Conservation (phyloP, 768 basidiomycete genomes). For the Hydnum rufescens region DNA sequence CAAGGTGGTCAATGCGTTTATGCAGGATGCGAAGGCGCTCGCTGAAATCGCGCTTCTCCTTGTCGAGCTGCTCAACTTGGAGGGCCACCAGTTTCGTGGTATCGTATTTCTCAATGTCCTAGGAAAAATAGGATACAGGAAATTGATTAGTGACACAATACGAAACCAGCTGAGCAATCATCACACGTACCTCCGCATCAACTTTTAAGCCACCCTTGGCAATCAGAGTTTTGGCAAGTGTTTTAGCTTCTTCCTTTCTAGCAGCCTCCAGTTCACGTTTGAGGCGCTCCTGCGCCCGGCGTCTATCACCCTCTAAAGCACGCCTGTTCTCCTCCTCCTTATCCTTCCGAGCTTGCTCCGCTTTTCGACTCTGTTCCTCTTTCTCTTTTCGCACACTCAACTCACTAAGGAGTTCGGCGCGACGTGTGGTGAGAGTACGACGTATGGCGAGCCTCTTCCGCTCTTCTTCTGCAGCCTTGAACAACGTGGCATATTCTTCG, state of each 20-base stretch:
- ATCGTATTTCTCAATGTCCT: conserved; percentile 71
- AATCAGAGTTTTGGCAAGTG: conserved; percentile 66
- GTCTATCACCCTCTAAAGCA: conserved; percentile 40
- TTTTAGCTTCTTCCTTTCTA: conserved; percentile 63
- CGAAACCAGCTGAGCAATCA: background rate
- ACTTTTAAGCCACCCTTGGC: conserved; percentile 52
- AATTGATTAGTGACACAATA: conserved; percentile 4
- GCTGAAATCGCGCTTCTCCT: conserved; percentile 77
- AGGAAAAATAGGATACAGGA: conserved; percentile 6
- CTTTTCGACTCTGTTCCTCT: conserved; percentile 63
- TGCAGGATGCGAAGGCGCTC: conserved; percentile 63
- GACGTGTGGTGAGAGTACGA: conserved; percentile 64
- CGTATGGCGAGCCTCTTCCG: conserved; percentile 57
- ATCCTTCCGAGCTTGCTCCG: conserved; percentile 43
- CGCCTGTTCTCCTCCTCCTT: conserved; percentile 48
- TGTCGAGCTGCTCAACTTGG: conserved; percentile 89
- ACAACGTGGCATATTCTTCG: conserved; percentile 30
- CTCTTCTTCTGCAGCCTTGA: conserved; percentile 49
- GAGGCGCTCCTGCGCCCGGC: conserved; percentile 43
- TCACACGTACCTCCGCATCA: conserved; percentile 41
- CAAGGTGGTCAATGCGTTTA: conserved; percentile 88
- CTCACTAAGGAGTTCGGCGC: conserved; percentile 70
- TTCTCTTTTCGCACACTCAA: conserved; percentile 70
- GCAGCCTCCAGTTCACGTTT: conserved; percentile 51
- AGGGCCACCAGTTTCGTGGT: conserved; percentile 73